Conservation (phyloP, 352 stramenopile species). For the Globisporangium mamillatum region DNA sequence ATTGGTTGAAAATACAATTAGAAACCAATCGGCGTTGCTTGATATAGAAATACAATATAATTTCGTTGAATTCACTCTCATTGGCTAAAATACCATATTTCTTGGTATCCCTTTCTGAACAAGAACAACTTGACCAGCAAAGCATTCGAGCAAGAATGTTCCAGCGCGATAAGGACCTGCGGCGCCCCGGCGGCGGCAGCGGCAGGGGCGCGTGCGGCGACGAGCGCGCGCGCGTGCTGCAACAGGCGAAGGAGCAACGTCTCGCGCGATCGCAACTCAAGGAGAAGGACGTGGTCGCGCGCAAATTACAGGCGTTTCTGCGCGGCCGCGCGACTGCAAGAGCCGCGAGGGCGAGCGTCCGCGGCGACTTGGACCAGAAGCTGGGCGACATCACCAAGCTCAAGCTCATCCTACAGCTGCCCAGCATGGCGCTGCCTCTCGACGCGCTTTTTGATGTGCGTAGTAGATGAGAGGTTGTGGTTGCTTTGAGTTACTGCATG, state of each 20-base stretch:
- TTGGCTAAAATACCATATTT: background rate
- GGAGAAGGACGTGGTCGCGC: slow-evolving; percentile 32
- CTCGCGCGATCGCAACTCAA: slow-evolving; percentile 36
- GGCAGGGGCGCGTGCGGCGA: slow-evolving; percentile 2
- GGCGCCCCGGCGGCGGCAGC: slow-evolving; percentile 19
- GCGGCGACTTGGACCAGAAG: slow-evolving; percentile 52
- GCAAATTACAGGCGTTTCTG: slow-evolving; percentile 43
- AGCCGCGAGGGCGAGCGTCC: slow-evolving; percentile 12
- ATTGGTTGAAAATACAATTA: too few relatives aligned
- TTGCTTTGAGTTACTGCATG: too few relatives aligned
- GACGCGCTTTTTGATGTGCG: slow-evolving; percentile 45
- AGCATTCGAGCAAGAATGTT: slow-evolving; percentile 31
- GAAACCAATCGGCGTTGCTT: too few relatives aligned
- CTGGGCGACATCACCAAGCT: slow-evolving; percentile 50
- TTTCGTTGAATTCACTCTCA: too few relatives aligned
- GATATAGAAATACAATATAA: too few relatives aligned
- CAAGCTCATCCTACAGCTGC: slow-evolving; percentile 51
- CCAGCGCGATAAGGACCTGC: slow-evolving; percentile 47
- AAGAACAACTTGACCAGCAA: too few relatives aligned
- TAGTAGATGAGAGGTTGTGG: background rate
- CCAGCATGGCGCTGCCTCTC: slow-evolving; percentile 43
- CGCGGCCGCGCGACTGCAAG: slow-evolving; percentile 31
- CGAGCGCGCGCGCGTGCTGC: slow-evolving; percentile 50
- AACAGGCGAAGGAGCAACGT: slow-evolving; percentile 48
- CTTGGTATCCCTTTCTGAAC: too few relatives aligned